These are phyloP conservation scores for Alternaria panax DNA, from an alignment of 2,329 filamentous ascomycete genomes.

Conservation along the genomic window DNA sequence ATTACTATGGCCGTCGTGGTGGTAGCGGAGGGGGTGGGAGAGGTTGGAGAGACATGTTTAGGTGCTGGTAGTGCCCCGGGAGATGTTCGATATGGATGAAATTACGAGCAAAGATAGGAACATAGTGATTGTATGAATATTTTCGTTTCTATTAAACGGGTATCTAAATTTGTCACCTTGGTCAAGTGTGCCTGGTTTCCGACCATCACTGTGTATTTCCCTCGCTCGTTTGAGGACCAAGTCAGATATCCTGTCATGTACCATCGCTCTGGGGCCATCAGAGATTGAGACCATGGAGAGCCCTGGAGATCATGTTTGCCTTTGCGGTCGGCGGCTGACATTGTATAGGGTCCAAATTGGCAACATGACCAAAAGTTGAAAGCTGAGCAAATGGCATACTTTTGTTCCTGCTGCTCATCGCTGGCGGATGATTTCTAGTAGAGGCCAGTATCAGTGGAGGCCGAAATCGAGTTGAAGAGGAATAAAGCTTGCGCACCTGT, in stretches of 20 bases:
- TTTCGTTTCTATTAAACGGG: constrained; percentile 12
- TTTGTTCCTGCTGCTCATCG: constrained; percentile 29
- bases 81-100: not conserved
- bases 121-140: not conserved
- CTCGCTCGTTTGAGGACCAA: not conserved
- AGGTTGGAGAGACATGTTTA: not conserved
- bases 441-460: constrained; percentile 59
- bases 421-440: constrained; percentile 57
- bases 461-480: constrained; percentile 62
- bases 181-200: constrained; percentile 2
- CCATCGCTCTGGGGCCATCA: not conserved
- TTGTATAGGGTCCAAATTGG: not conserved
- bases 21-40: not conserved
- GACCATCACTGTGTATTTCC: not conserved
- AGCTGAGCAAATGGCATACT: not conserved
- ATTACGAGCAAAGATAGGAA: not conserved
- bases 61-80: not conserved
- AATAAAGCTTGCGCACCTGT: constrained; percentile 64
- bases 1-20: not conserved
- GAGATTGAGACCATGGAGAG: not conserved
- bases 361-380: not conserved
- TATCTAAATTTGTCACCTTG: constrained; percentile 18
- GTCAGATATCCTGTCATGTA: not conserved
- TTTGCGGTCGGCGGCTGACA: not conserved
- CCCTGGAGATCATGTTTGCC: not conserved